Base-by-base conservation (phyloP, 768 basidiomycete genomes). In the Plicaturopsis crispa region DNA sequence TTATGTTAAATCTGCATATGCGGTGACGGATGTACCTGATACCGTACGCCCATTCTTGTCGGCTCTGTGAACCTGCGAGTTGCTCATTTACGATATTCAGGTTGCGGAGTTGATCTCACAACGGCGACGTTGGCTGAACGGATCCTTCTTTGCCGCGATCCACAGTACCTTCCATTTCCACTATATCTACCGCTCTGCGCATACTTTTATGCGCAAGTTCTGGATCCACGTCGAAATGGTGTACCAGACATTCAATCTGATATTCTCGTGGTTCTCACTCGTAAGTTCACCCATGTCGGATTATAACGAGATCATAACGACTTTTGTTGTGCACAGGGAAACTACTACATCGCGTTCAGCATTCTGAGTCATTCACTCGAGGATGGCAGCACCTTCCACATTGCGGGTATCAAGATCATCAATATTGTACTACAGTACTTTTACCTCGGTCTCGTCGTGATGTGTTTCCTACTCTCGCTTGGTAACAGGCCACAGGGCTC, bases 91-190 rank as follows among this genome's bases (percentile, higher is more conserved):
- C n/a, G n/a, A n/a, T n/a, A n/a, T 24, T 5, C 46, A 83, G 75
- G 80, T 94, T 13, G 89, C 94, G 0, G 94, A 97, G 56, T 63
- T 98, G 44, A 90, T 99, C 50, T 88, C 88, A 0, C 94, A 98
- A 55, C 83, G 94, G 36, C 75, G 94, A 24, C 82, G 93, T 28
- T 98, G 94, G 94, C 72, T 99, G 19, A 97, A 97, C 57, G 91
- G 94, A 11, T 93, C 90, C 3, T 98, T 99, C 78, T 99, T 99
- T 60, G 96, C 93, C 7, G 89, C 86, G 0, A 79, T 98, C 12
- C 92, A 98, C 63, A 81, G 84, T 41, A 85, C 80, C 4, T 70
- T 92, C 47, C 89, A 98, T 56, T 98, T 99, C 61, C 81, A 87
- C 47, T 97, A 97, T 55, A 76, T 99, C 28, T 98, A 98, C 57